Evolutionary conservation across 345 rosid species (phyloP).

Genomic region (Aquilaria sinensis): DNA sequence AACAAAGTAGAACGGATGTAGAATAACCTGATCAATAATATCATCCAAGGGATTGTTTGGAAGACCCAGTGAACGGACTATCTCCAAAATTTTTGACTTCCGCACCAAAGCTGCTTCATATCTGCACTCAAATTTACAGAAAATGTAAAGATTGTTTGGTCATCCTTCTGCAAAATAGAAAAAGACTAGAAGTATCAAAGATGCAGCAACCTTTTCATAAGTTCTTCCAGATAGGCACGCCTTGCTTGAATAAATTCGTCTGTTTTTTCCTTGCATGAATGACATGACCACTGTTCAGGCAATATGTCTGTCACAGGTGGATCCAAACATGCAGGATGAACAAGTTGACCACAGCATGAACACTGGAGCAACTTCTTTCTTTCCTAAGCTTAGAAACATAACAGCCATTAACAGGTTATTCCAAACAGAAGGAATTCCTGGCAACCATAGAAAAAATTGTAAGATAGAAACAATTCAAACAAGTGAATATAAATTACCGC

Average conservation of each 20-base stretch:
- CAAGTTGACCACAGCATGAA: slow-evolving; percentile 85
- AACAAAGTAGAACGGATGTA: slow-evolving; percentile 1
- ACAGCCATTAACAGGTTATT: slow-evolving; percentile 6
- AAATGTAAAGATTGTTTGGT: slow-evolving; percentile 7
- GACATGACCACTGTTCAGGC: slow-evolving; percentile 84
- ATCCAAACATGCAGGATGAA: slow-evolving; percentile 81
- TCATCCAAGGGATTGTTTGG: slow-evolving; percentile 99
- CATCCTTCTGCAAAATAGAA: slow-evolving; percentile 8
- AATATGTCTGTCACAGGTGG: slow-evolving; percentile 71
- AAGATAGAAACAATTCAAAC: background rate
- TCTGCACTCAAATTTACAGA: slow-evolving; percentile 32
- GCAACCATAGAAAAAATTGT: too few species aligned
- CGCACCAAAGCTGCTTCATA: slow-evolving; percentile 86
- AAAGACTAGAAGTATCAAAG: background rate
- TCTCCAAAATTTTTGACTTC: slow-evolving; percentile 79
- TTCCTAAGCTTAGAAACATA: slow-evolving; percentile 42
- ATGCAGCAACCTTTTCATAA: slow-evolving; percentile 57
- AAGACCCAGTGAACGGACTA: slow-evolving; percentile 80
- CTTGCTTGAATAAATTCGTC: slow-evolving; percentile 82
- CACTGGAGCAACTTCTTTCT: slow-evolving; percentile 91
- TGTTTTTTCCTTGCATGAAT: slow-evolving; percentile 95
- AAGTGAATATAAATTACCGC: slow-evolving; percentile 47
- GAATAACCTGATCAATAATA: slow-evolving; percentile 81
- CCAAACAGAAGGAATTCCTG: slow-evolving; percentile 12
- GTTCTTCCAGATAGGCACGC: slow-evolving; percentile 55